Evolutionary conservation across 2,329 filamentous ascomycete species (phyloP), one percentile per base, ranked within the genome.

Genomic region (Pseudohalonectria lignicola): DNA sequence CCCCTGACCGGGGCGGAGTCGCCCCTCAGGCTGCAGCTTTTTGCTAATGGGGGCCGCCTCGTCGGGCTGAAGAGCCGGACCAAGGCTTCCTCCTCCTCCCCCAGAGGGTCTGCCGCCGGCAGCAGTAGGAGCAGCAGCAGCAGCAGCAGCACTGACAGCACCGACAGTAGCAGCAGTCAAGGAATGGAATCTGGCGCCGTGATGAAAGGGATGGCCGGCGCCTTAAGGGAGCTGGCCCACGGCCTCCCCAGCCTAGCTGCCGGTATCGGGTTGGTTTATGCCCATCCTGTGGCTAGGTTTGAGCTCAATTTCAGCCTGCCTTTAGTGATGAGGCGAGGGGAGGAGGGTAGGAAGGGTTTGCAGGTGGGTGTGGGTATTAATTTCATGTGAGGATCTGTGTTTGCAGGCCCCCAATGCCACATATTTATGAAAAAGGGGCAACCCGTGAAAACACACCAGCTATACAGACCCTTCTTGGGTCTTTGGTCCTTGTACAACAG

Each of bases 321-420:
- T 1, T 58, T 98, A 42, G 80, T 90, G 15, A 59, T 86, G 52
- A 74, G 92, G 41, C 80, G 74, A 45, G 87, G 86, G 26, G 92
- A 98, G 62, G 81, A 92, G 49, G 81, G 78, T 13, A 76, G 90
- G 39, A 98, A 98, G 64, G 92, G 92, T 1, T 55, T 98, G 45
- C 87, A 92, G 57, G 80, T 98, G 51, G 92, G 92, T n/a, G 86
- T 98, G 30, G 92, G 92, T 36, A 87, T 98, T 54, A 93, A 85
- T 63, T 95, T 98, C 57, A 63, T 96, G 70, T 96, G 82, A 48
- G 35, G 20, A 20, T 13, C 13, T 23, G 21, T 13, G 15, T n/a
- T n/a, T n/a, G n/a, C n/a, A n/a, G n/a, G n/a, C n/a, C n/a, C n/a
- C n/a, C n/a, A n/a, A n/a, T n/a, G n/a, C n/a, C n/a, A n/a, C n/a